Conservation (phyloP, 2,329 filamentous ascomycete genomes). For the Blastomyces emzantsi region DNA sequence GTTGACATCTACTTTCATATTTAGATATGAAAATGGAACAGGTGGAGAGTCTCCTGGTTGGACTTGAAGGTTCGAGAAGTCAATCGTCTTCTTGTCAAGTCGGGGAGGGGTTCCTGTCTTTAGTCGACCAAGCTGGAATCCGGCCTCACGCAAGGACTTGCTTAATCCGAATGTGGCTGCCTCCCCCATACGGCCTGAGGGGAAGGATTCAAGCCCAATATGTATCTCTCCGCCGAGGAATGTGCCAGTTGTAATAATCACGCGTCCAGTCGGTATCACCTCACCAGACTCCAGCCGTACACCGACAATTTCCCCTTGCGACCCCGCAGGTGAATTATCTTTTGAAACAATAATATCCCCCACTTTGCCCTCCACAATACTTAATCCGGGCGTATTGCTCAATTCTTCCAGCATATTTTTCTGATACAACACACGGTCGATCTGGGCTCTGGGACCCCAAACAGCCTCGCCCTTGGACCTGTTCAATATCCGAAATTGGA, state of each 20-base stretch:
- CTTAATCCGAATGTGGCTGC: slow-evolving; percentile 86
- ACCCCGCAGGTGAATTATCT: slow-evolving; percentile 38
- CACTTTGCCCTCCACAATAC: slow-evolving; percentile 75
- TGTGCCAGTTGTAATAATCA: slow-evolving; percentile 93
- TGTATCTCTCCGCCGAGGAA: slow-evolving; percentile 96
- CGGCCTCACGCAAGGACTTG: slow-evolving; percentile 78
- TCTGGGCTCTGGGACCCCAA: slow-evolving; percentile 94
- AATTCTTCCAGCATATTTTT: slow-evolving; percentile 86
- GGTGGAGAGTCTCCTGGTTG: slow-evolving; percentile 81
- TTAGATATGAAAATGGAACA: slow-evolving; percentile 83
- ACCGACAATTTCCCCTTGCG: slow-evolving; percentile 67
- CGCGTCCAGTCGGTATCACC: slow-evolving; percentile 66
- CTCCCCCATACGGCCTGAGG: slow-evolving; percentile 87
- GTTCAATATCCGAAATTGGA: slow-evolving; percentile 91
- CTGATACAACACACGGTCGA: slow-evolving; percentile 83
- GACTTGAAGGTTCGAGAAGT: slow-evolving; percentile 61
- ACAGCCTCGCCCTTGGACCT: slow-evolving; percentile 85
- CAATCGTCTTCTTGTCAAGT: slow-evolving; percentile 70
- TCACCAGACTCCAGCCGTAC: slow-evolving; percentile 82
- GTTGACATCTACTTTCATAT: slow-evolving; percentile 61
- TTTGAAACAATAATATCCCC: slow-evolving; percentile 77
- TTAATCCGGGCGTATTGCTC: slow-evolving; percentile 64
- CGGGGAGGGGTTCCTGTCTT: slow-evolving; percentile 96
- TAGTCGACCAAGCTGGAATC: slow-evolving; percentile 77
- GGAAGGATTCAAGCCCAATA: slow-evolving; percentile 74